Percentiles rank a stretch among this genome's conserved stretches.
phyloP scores from a whole-genome alignment of 2,329 filamentous ascomycete genomes.

The Trichoderma cornu-damae region DNA sequence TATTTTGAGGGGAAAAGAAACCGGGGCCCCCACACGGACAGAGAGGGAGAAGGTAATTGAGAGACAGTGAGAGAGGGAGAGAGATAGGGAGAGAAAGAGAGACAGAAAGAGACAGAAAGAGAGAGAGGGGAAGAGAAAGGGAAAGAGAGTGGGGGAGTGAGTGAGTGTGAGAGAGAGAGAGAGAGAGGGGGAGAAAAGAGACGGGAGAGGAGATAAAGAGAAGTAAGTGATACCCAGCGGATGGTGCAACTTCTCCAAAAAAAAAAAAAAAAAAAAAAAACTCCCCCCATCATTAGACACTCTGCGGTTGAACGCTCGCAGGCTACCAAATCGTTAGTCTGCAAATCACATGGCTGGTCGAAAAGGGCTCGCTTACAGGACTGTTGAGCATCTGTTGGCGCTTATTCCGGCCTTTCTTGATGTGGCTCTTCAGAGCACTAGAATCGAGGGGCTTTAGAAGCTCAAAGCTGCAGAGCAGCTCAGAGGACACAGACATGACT shows the following conservation, averaged over 20 bases:
- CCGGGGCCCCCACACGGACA: background rate
- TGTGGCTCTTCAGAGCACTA: constrained; percentile 93
- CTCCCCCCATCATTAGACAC: constrained; percentile 39
- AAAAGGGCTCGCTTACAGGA: constrained; percentile 60
- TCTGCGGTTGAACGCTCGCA: constrained; percentile 52
- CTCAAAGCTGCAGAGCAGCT: constrained; percentile 95
- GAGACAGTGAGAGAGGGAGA: too few species aligned
- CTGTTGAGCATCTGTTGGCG: constrained; percentile 93
- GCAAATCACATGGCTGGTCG: background rate
- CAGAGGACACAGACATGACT: constrained; percentile 94
- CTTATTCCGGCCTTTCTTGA: constrained; percentile 96
- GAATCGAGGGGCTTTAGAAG: constrained; percentile 94
- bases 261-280: too few species aligned
- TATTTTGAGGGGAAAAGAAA: background rate
- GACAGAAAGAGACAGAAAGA: background rate
- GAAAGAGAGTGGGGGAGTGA: background rate
- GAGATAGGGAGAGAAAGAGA: too few species aligned
- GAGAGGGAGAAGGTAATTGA: background rate
- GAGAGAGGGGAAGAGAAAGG: background rate
- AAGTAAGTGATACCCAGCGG: background rate
- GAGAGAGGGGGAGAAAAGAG: background rate
- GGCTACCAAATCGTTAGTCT: constrained; percentile 37
- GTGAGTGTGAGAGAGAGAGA: too few species aligned
- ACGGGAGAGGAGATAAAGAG: background rate
- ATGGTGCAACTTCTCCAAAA: background rate